Evolutionary conservation across 2,329 filamentous ascomycete species (phyloP).

Genomic region (Aspergillus phoenicis): DNA sequence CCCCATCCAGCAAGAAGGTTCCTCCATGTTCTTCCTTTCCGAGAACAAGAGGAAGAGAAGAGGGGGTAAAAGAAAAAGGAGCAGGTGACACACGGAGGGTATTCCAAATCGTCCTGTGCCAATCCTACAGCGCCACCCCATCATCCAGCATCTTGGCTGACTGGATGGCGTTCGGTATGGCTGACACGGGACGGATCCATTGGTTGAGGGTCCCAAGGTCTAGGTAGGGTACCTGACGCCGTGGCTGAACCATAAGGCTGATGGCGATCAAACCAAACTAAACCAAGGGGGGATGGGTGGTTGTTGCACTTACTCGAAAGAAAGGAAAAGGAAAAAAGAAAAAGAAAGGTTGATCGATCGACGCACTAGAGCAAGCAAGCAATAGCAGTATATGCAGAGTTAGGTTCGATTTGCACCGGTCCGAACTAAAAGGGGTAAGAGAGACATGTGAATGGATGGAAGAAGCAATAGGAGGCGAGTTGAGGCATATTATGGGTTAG

Average conservation of each 20-base stretch:
- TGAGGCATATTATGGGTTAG: too few relatives aligned
- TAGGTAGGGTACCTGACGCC: slow-evolving; percentile 2
- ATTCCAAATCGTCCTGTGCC: background rate
- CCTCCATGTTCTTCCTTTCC: too few relatives aligned
- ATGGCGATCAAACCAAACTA: background rate
- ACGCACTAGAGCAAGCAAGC: background rate
- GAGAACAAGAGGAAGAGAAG: too few relatives aligned
- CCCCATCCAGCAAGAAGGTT: too few relatives aligned
- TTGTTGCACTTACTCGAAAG: too few relatives aligned
- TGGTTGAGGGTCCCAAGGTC: background rate
- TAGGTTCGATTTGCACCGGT: too few relatives aligned
- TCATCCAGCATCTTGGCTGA: background rate
- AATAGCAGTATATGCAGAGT: too few relatives aligned
- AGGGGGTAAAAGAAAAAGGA: too few relatives aligned
- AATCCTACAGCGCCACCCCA: background rate
- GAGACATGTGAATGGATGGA: background rate
- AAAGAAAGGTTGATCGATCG: background rate
- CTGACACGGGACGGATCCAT: background rate
- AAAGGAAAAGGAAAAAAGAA: too few relatives aligned
- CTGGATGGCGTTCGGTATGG: slow-evolving; percentile 1
- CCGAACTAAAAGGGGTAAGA: background rate
- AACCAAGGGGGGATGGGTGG: background rate
- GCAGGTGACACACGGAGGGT: too few relatives aligned
- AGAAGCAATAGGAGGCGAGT: too few relatives aligned
- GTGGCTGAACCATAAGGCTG: slow-evolving; percentile 6